A percentile compares a stretch with the other conserved stretches of the same genome.
These are phyloP conservation scores for Fusarium guadeloupense DNA, from an alignment of 2,329 filamentous ascomycete species.

Conservation along the genomic window DNA sequence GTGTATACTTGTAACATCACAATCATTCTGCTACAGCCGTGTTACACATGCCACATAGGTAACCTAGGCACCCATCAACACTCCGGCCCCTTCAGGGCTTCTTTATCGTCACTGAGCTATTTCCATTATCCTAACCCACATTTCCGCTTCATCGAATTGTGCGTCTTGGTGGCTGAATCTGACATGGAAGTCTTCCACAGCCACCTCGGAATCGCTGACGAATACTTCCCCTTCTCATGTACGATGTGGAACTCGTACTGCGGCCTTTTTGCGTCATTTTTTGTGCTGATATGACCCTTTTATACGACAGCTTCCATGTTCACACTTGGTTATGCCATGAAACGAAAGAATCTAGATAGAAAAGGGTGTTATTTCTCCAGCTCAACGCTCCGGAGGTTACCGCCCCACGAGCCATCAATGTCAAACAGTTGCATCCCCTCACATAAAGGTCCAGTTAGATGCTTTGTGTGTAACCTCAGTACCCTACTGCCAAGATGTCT, in stretches of 20 bases:
- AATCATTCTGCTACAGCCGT: background rate
- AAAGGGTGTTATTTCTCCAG: background rate
- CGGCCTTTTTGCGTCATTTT: background rate
- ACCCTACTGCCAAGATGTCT: no score
- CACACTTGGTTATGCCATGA: background rate
- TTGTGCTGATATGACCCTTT: conserved; percentile 3
- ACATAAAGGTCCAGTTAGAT: no score
- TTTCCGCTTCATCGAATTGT: conserved; percentile 3
- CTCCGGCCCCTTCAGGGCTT: no score
- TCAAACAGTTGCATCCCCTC: no score
- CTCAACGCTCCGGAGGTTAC: background rate
- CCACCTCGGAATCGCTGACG: conserved; percentile 32
- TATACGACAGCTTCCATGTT: background rate
- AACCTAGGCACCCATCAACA: background rate
- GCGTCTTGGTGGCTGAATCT: conserved; percentile 17
- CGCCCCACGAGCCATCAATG: no score
- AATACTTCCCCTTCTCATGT: conserved; percentile 23
- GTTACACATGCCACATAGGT: conserved; percentile 6
- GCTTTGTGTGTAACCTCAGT: no score
- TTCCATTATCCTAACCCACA: background rate
- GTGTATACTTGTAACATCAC: background rate
- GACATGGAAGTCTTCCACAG: conserved; percentile 18
- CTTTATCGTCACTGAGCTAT: background rate
- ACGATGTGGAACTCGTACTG: conserved; percentile 12
- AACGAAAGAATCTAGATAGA: background rate